Evolutionary conservation across 352 stramenopile genomes (phyloP).

Genomic region (Pythium brachiatum): DNA sequence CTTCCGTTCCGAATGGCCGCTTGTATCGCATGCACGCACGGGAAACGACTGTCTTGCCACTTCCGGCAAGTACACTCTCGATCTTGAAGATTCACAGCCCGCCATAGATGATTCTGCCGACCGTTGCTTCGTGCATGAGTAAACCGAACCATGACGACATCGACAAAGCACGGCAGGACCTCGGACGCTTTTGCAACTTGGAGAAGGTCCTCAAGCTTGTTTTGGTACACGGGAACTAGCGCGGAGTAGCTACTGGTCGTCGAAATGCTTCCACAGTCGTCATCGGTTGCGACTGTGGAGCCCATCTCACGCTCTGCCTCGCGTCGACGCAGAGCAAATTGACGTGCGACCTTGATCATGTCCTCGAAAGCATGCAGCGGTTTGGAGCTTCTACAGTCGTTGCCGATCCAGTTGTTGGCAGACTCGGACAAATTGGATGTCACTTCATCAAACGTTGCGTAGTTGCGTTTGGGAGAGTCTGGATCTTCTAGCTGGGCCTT

Average conservation of each 20-base stretch:
- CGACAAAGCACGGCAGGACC: not conserved
- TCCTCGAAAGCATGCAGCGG: conserved; percentile 7
- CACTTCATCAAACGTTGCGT: conserved; percentile 10
- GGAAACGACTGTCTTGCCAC: conserved; percentile 11
- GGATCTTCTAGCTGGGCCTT: not conserved
- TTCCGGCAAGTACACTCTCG: conserved; percentile 3
- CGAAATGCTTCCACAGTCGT: not conserved
- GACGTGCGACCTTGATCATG: not conserved
- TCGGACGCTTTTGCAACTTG: not conserved
- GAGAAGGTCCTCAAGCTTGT: not conserved
- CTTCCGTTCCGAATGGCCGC: not conserved
- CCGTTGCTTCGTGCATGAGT: not conserved
- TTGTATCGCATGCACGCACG: conserved; percentile 11
- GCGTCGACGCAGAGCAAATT: not conserved
- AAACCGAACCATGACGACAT: conserved; percentile 4
- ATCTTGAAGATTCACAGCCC: not conserved
- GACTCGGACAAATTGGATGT: conserved; percentile 13
- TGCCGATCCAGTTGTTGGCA: conserved; percentile 9
- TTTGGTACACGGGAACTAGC: not conserved
- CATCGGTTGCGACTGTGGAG: not conserved
- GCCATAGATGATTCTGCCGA: conserved; percentile 1
- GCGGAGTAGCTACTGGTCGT: not conserved
- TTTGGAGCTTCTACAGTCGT: conserved; percentile 5
- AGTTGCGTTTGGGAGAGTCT: not conserved
- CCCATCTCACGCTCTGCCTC: not conserved